phyloP scores from a whole-genome alignment of 2,329 filamentous ascomycete species.

The Saccharata proteae region DNA sequence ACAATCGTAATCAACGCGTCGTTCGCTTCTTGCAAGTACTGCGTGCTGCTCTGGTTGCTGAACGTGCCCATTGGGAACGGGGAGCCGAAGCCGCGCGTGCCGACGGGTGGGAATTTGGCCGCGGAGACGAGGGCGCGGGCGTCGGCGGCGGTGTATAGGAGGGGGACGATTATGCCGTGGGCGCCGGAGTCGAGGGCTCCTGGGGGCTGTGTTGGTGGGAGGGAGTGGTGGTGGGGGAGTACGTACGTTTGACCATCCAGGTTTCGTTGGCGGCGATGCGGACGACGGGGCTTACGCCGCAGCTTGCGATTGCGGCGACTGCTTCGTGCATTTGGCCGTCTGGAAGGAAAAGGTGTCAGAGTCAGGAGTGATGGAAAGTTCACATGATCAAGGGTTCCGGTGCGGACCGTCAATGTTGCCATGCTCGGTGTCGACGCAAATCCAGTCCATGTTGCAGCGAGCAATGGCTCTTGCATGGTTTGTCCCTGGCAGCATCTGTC shows the following conservation, averaged over 20 bases:
- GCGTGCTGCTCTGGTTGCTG: slow-evolving; percentile 25
- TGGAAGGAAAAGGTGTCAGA: too few species aligned
- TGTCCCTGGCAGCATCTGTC: slow-evolving; percentile 39
- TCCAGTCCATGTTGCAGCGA: slow-evolving; percentile 41
- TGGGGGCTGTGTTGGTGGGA: slow-evolving; percentile 11
- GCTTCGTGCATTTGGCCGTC: slow-evolving; percentile 44
- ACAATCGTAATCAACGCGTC: slow-evolving; percentile 38
- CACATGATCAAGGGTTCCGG: background rate
- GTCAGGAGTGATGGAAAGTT: too few species aligned
- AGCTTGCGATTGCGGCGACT: slow-evolving; percentile 36
- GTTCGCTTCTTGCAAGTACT: slow-evolving; percentile 46
- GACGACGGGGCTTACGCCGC: slow-evolving; percentile 32
- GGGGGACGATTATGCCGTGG: slow-evolving; percentile 45
- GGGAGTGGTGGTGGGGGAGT: background rate
- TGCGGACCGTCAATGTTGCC: slow-evolving; percentile 41
- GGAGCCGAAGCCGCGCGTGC: slow-evolving; percentile 43
- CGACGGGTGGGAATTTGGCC: slow-evolving; percentile 44
- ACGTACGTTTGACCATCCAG: slow-evolving; percentile 49
- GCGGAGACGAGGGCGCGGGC: slow-evolving; percentile 39
- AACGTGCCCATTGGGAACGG: slow-evolving; percentile 40
- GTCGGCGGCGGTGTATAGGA: slow-evolving; percentile 41
- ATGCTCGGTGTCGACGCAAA: slow-evolving; percentile 44
- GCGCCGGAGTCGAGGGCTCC: slow-evolving; percentile 47
- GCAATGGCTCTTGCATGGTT: slow-evolving; percentile 43
- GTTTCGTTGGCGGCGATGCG: slow-evolving; percentile 44